phyloP scores from a whole-genome alignment of 2,329 filamentous ascomycete genomes.

The Epichloe uncinata region DNA sequence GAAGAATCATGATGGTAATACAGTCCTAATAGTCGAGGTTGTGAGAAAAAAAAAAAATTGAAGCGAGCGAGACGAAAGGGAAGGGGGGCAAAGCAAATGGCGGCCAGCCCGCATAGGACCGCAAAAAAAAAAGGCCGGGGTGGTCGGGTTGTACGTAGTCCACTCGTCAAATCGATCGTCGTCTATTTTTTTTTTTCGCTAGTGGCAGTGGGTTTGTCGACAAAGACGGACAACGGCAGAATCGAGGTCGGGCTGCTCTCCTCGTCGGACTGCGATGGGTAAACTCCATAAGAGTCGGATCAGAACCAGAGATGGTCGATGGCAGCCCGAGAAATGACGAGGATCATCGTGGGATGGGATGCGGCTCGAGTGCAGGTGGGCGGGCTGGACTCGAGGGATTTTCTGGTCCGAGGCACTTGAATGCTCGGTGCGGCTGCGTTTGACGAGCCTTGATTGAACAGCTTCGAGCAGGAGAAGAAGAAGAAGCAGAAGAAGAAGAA shows the following conservation, averaged over 20 bases:
- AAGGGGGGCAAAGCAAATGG: background rate
- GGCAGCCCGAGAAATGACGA: slow-evolving; percentile 1
- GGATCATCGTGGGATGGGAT: background rate
- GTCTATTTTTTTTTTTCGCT: background rate
- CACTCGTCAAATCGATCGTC: background rate
- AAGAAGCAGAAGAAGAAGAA: background rate
- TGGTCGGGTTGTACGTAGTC: background rate
- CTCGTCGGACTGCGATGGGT: slow-evolving; percentile 1
- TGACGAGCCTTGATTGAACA: background rate
- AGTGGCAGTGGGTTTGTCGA: background rate
- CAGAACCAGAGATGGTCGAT: background rate
- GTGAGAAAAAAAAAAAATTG: background rate
- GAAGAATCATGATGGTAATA: background rate
- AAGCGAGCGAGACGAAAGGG: background rate
- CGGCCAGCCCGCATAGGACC: background rate
- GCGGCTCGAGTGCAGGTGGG: background rate
- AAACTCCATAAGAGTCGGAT: background rate
- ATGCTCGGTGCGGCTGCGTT: background rate
- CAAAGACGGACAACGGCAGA: background rate
- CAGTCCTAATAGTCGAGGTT: background rate
- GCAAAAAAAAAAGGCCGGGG: background rate
- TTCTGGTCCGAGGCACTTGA: background rate
- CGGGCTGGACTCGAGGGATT: background rate
- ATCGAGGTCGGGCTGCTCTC: background rate
- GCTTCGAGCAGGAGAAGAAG: background rate